Conservation (phyloP, 2,329 filamentous ascomycete genomes). For the Fusarium sarcochroum region DNA sequence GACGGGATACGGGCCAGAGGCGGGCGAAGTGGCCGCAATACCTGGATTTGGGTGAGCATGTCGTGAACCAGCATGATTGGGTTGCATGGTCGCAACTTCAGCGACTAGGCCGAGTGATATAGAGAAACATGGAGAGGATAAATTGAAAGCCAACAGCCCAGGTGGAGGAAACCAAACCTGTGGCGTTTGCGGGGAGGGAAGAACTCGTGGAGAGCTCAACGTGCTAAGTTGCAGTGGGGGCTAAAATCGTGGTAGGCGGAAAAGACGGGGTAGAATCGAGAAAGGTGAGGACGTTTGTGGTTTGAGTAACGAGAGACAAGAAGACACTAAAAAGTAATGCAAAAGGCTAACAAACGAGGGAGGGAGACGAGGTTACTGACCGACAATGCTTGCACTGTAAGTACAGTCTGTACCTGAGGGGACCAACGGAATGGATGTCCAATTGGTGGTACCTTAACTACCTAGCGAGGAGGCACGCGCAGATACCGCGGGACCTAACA, state of each 20-base stretch:
- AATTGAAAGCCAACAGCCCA: slow-evolving; percentile 27
- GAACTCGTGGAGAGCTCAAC: slow-evolving; percentile 39
- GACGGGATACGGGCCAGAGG: slow-evolving; percentile 29
- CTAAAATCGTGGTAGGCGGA: slow-evolving; percentile 13
- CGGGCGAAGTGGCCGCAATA: slow-evolving; percentile 24
- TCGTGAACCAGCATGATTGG: slow-evolving; percentile 46
- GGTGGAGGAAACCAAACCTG: slow-evolving; percentile 38
- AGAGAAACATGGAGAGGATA: slow-evolving; percentile 45
- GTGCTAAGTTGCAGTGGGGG: slow-evolving; percentile 21
- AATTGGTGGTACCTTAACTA: slow-evolving; percentile 33
- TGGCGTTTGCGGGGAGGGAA: slow-evolving; percentile 42
- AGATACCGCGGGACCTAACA: slow-evolving; percentile 28
- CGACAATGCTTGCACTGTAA: slow-evolving; percentile 39
- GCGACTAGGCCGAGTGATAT: slow-evolving; percentile 45
- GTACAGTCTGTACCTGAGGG: slow-evolving; percentile 21
- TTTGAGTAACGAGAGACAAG: slow-evolving; percentile 29
- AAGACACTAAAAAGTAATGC: slow-evolving; percentile 17
- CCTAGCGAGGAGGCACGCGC: slow-evolving; percentile 30
- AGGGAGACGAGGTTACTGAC: slow-evolving; percentile 39
- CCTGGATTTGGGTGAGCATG: slow-evolving; percentile 47
- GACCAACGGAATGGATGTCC: slow-evolving; percentile 31
- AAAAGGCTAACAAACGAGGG: slow-evolving; percentile 32
- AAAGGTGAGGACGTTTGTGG: slow-evolving; percentile 25
- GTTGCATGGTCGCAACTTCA: slow-evolving; percentile 51
- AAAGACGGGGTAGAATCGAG: slow-evolving; percentile 6